phyloP scores from a whole-genome alignment of 306 rosid genomes.

The Lupinus albus region DNA sequence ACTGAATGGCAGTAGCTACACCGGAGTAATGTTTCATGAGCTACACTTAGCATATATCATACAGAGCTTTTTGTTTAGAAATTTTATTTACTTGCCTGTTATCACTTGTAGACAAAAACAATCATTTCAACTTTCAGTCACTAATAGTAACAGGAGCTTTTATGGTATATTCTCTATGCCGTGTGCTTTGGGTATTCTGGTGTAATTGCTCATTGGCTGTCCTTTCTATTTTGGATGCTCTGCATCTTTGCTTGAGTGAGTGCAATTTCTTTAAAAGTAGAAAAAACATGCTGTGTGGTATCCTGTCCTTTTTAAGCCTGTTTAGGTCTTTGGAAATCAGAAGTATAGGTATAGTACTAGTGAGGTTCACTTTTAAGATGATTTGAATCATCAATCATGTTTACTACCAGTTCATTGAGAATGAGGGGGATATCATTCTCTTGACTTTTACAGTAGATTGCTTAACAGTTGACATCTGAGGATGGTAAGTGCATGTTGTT shows the following conservation, averaged over 20 bases:
- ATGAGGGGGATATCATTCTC: neutral
- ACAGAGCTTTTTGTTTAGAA: neutral
- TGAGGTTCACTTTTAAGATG: neutral
- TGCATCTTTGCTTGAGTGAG: neutral
- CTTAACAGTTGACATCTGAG: neutral
- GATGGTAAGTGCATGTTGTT: neutral
- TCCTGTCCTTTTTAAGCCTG: neutral
- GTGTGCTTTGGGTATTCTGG: slow-evolving; percentile 16
- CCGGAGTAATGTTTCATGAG: too few species aligned
- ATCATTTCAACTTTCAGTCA: slow-evolving; percentile 5
- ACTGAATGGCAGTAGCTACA: too few species aligned
- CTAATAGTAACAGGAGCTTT: slow-evolving; percentile 9
- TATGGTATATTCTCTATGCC: neutral
- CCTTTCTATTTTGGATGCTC: slow-evolving; percentile 24
- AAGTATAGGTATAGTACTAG: slow-evolving; percentile 5
- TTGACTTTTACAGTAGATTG: slow-evolving; percentile 1
- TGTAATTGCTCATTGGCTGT: neutral
- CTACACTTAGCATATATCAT: too few species aligned
- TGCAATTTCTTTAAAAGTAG: slow-evolving; percentile 14
- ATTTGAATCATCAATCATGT: neutral
- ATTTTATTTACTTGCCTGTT: slow-evolving; percentile 8
- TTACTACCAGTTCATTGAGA: neutral
- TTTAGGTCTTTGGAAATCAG: slow-evolving; percentile 18
- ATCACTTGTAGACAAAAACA: slow-evolving; percentile 15
- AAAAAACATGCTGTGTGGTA: neutral